phyloP scores from a whole-genome alignment of 2,329 filamentous ascomycete species.

The Drechmeria coniospora region DNA sequence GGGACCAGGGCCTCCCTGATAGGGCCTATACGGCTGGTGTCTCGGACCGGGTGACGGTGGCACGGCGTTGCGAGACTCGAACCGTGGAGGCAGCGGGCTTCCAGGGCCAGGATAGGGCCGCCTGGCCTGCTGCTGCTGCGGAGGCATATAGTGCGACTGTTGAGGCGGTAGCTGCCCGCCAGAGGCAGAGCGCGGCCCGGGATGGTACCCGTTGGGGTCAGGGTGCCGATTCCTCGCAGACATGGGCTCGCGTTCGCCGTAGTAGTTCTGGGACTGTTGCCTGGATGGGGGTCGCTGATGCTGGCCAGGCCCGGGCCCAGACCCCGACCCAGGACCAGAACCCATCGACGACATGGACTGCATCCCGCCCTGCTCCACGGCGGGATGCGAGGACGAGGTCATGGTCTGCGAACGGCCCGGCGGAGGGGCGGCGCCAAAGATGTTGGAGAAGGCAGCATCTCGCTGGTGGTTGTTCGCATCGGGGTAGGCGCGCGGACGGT shows the following conservation, averaged over 20 bases:
- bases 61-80: conserved; percentile 43
- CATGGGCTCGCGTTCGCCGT: conserved; percentile 16
- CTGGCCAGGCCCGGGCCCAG: conserved; percentile 33
- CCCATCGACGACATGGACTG: conserved; percentile 56
- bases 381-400: conserved; percentile 54
- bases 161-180: conserved; percentile 29
- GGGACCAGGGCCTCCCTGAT: conserved; percentile 46
- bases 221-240: conserved; percentile 14
- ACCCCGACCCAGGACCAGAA: no score
- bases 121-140: conserved; percentile 23
- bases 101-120: conserved; percentile 28
- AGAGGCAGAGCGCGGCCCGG: conserved; percentile 35
- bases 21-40: conserved; percentile 38
- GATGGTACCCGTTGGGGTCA: conserved; percentile 34
- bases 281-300: conserved; percentile 49
- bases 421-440: conserved; percentile 78
- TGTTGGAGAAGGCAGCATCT: conserved; percentile 91
- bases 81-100: conserved; percentile 42
- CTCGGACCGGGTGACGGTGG: conserved; percentile 22
- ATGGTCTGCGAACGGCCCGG: conserved; percentile 89
- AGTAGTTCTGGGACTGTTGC: conserved; percentile 22
- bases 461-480: conserved; percentile 49
- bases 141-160: conserved; percentile 30
- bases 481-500: conserved; percentile 32
- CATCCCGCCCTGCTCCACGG: conserved; percentile 48